Conservation (phyloP, 768 basidiomycete species). For the Xerocomellus dryophilus region DNA sequence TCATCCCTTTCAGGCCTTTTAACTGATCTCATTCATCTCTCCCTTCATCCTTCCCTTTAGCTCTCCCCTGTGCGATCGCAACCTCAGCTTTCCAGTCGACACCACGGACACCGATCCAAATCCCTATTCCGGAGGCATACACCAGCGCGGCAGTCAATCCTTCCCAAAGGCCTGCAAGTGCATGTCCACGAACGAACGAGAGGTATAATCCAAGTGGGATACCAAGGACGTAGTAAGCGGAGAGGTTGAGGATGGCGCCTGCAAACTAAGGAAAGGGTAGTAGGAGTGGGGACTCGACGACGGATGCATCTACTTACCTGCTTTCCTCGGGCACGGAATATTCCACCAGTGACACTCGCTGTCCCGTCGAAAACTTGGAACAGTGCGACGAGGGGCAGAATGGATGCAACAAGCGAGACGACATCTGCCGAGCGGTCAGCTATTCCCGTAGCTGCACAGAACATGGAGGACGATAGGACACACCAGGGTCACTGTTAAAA, state of each 20-base stretch:
- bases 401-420: slow-evolving; percentile 46
- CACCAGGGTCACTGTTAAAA: slow-evolving; percentile 67
- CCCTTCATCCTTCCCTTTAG: slow-evolving; percentile 41
- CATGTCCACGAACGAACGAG: slow-evolving; percentile 56
- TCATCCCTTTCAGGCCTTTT: neutral
- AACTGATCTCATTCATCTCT: neutral
- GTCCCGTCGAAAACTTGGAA: slow-evolving; percentile 87
- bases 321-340: slow-evolving; percentile 81
- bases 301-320: slow-evolving; percentile 41
- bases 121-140: slow-evolving; percentile 56
- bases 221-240: slow-evolving; percentile 79
- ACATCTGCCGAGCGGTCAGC: slow-evolving; percentile 40
- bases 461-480: slow-evolving; percentile 7
- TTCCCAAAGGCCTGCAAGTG: slow-evolving; percentile 78
- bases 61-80: slow-evolving; percentile 13
- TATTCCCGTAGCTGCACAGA: too few relatives aligned
- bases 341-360: slow-evolving; percentile 63
- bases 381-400: slow-evolving; percentile 72
- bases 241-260: slow-evolving; percentile 61
- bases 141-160: slow-evolving; percentile 72
- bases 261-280: slow-evolving; percentile 41
- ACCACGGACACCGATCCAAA: slow-evolving; percentile 45
- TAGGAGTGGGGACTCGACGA: neutral
- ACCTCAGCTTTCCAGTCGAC: slow-evolving; percentile 72
- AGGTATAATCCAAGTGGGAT: slow-evolving; percentile 83